phyloP scores from a whole-genome alignment of 441 rosid genomes.

The Theobroma grandiflorum region DNA sequence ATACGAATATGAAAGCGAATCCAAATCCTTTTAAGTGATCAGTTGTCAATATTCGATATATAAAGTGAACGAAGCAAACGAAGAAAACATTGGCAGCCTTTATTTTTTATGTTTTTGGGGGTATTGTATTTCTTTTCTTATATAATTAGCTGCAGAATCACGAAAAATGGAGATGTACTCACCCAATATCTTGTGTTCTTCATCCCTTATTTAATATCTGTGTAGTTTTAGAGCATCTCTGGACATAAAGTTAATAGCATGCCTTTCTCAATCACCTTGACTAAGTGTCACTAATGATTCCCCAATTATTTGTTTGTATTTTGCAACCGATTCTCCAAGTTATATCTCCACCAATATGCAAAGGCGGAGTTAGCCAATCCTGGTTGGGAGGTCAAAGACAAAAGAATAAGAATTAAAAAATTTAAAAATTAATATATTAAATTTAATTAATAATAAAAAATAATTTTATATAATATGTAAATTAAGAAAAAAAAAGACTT shows the following conservation, averaged over 20 bases:
- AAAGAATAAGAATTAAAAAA: no score
- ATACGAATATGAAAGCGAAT: slow-evolving; percentile 18
- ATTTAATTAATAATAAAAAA: no score
- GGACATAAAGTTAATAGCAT: slow-evolving; percentile 18
- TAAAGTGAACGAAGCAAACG: background rate
- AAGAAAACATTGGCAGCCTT: slow-evolving; percentile 21
- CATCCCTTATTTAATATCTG: background rate
- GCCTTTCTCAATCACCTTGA: slow-evolving; percentile 16
- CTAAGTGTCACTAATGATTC: slow-evolving; percentile 15
- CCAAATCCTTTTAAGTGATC: slow-evolving; percentile 11
- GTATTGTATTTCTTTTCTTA: background rate
- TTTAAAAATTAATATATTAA: no score
- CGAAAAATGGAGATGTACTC: slow-evolving; percentile 28
- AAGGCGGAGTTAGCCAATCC: no score
- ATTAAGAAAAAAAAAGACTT: no score
- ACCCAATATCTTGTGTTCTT: slow-evolving; percentile 22
- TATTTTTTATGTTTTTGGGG: background rate
- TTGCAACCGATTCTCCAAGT: slow-evolving; percentile 26
- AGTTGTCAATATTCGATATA: slow-evolving; percentile 14
- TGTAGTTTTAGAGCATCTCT: slow-evolving; percentile 32
- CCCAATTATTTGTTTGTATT: slow-evolving; percentile 23
- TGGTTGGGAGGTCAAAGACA: no score
- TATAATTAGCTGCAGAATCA: slow-evolving; percentile 21
- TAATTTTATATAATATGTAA: no score
- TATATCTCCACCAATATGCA: background rate